Evolutionary conservation across 352 stramenopile species (phyloP).

Genomic region (Pythium myriotylum): DNA sequence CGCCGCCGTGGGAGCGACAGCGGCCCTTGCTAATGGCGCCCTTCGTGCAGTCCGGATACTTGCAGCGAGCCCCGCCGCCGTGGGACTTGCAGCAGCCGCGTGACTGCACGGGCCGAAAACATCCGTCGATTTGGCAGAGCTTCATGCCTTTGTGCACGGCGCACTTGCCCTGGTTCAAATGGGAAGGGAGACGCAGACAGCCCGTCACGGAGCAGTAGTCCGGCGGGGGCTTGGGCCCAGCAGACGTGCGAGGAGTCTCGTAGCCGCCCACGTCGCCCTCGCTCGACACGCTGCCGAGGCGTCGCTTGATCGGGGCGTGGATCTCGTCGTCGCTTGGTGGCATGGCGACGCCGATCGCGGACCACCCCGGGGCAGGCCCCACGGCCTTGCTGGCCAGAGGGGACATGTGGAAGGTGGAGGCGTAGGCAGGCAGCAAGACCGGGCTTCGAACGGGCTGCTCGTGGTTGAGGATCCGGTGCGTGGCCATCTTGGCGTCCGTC

Average conservation of each 20-base stretch:
- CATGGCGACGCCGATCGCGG: neutral
- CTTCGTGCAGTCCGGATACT: constrained; percentile 48
- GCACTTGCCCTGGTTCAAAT: constrained; percentile 35
- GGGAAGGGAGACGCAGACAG: constrained; percentile 30
- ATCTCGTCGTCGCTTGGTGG: neutral
- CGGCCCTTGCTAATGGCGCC: constrained; percentile 53
- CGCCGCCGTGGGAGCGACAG: constrained; percentile 56
- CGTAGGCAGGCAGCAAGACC: constrained; percentile 6
- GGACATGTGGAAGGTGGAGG: constrained; percentile 25
- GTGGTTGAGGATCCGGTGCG: neutral
- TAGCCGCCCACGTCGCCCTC: neutral
- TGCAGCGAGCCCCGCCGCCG: constrained; percentile 56
- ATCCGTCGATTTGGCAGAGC: constrained; percentile 39
- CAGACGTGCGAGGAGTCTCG: neutral
- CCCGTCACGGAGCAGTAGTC: constrained; percentile 36
- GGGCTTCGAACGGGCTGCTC: constrained; percentile 5
- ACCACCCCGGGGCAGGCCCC: neutral
- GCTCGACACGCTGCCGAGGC: constrained; percentile 14
- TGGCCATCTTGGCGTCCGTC: neutral
- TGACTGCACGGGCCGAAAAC: constrained; percentile 49
- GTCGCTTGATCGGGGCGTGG: constrained; percentile 6
- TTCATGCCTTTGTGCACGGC: constrained; percentile 50
- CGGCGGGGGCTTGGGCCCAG: neutral
- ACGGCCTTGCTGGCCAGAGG: constrained; percentile 23
- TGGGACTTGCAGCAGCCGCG: constrained; percentile 64